These are phyloP conservation scores for Candida chauliodis DNA, from an alignment of 805 yeast genomes.

Conservation along the genomic window DNA sequence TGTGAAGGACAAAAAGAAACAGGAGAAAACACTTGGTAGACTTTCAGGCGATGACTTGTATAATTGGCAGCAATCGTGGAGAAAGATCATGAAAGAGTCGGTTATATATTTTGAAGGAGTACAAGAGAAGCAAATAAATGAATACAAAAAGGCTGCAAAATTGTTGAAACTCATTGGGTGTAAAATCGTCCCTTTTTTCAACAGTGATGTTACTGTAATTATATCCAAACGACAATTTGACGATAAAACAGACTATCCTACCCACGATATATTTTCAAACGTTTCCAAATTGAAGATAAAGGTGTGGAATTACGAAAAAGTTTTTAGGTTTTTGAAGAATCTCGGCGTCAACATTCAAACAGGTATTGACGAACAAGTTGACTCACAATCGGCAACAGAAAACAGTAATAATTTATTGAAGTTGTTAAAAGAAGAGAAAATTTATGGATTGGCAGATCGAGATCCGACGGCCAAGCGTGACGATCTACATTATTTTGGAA, in stretches of 20 bases:
- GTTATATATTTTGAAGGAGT: constrained; percentile 60
- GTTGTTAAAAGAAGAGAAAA: constrained; percentile 76
- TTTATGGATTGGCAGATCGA: constrained; percentile 83
- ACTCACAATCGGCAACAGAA: neutral
- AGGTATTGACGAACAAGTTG: constrained; percentile 19
- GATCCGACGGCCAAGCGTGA: constrained; percentile 84
- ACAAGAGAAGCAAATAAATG: constrained; percentile 34
- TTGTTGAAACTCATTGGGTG: constrained; percentile 50
- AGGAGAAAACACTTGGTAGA: constrained; percentile 17
- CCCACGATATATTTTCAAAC: constrained; percentile 61
- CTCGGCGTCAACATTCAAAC: constrained; percentile 35
- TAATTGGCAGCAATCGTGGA: constrained; percentile 68
- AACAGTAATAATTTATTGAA: constrained; percentile 29
- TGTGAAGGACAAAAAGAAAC: neutral
- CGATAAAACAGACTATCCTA: constrained; percentile 37
- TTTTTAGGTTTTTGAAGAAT: constrained; percentile 70
- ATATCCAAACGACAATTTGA: constrained; percentile 59
- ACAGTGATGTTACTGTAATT: constrained; percentile 67
- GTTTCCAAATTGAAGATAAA: constrained; percentile 63
- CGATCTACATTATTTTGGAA: constrained; percentile 77
- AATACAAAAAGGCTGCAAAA: constrained; percentile 40
- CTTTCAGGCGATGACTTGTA: constrained; percentile 45
- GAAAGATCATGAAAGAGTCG: constrained; percentile 54
- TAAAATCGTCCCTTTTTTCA: constrained; percentile 42
- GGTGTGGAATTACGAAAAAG: constrained; percentile 87